These are phyloP conservation scores for Penicillium capsulatum DNA, from an alignment of 2,329 filamentous ascomycete genomes.

Conservation along the genomic window DNA sequence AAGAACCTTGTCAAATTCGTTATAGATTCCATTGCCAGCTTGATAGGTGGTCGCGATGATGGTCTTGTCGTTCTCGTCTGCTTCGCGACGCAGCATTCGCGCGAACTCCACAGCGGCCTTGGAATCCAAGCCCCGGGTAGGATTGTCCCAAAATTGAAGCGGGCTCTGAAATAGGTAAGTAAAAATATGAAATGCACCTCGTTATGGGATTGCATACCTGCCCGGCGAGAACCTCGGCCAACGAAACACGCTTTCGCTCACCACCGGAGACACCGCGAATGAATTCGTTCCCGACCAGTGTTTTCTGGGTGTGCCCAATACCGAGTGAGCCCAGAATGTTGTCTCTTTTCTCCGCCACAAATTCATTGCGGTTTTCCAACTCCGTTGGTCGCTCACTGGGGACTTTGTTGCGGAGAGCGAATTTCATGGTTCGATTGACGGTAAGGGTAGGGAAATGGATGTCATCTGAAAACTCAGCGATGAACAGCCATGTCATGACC, in stretches of 20 bases:
- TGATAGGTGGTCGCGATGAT: constrained; percentile 64
- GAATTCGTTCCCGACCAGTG: constrained; percentile 62
- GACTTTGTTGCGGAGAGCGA: constrained; percentile 57
- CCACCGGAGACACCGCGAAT: constrained; percentile 64
- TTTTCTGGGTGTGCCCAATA: constrained; percentile 54
- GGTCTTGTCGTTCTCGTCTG: constrained; percentile 55
- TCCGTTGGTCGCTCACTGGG: constrained; percentile 26
- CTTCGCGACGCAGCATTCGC: constrained; percentile 56
- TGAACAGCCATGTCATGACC: not conserved
- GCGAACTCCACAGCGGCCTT: constrained; percentile 59
- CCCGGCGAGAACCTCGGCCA: constrained; percentile 56
- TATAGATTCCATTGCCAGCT: constrained; percentile 64
- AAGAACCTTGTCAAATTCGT: constrained; percentile 65
- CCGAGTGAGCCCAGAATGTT: constrained; percentile 33
- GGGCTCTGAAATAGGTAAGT: too few species aligned
- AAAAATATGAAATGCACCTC: too few species aligned
- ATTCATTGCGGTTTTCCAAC: constrained; percentile 25
- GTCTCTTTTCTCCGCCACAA: constrained; percentile 29
- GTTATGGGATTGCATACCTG: constrained; percentile 47
- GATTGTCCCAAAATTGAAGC: constrained; percentile 64
- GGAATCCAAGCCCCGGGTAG: constrained; percentile 61
- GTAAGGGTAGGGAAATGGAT: constrained; percentile 71
- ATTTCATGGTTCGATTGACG: constrained; percentile 68
- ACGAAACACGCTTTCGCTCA: constrained; percentile 64
- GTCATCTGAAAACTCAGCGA: constrained; percentile 46